phyloP scores from a whole-genome alignment of 208 protist genomes.

The Ichthyophonus hoferi region DNA sequence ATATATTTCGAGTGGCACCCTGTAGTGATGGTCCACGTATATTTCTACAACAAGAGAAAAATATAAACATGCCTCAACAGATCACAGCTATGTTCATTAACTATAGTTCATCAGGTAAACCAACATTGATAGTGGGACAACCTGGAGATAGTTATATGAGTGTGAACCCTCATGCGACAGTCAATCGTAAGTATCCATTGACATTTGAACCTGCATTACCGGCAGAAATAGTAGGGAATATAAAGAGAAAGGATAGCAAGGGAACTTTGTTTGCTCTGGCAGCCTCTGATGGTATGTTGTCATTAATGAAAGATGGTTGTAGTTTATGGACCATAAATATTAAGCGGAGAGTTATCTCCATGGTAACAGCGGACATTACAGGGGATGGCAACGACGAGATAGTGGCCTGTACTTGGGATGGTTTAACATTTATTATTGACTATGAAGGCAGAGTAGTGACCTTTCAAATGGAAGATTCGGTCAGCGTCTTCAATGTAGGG shows the following conservation, averaged over 20 bases:
- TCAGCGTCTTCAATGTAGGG: slow-evolving; percentile 10
- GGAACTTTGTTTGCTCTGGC: background rate
- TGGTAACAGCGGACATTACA: background rate
- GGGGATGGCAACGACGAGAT: background rate
- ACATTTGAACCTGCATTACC: background rate
- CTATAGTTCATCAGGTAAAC: background rate
- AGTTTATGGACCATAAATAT: background rate
- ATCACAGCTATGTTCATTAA: background rate
- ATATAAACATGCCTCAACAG: background rate
- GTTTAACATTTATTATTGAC: slow-evolving; percentile 22
- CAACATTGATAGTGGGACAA: background rate
- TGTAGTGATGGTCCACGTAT: background rate
- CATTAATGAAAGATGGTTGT: background rate
- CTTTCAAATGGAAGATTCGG: slow-evolving; percentile 24
- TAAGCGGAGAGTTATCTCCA: background rate
- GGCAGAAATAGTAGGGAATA: background rate
- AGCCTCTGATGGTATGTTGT: background rate
- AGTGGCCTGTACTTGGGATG: slow-evolving; percentile 30
- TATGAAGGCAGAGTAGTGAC: background rate
- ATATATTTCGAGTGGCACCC: slow-evolving; percentile 21
- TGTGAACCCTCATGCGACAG: background rate
- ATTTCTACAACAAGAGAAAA: background rate
- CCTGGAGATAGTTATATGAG: background rate
- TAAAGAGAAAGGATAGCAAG: background rate
- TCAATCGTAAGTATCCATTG: background rate